Evolutionary conservation across 83 land plant species (phyloP).

Genomic region (Picea abies): DNA sequence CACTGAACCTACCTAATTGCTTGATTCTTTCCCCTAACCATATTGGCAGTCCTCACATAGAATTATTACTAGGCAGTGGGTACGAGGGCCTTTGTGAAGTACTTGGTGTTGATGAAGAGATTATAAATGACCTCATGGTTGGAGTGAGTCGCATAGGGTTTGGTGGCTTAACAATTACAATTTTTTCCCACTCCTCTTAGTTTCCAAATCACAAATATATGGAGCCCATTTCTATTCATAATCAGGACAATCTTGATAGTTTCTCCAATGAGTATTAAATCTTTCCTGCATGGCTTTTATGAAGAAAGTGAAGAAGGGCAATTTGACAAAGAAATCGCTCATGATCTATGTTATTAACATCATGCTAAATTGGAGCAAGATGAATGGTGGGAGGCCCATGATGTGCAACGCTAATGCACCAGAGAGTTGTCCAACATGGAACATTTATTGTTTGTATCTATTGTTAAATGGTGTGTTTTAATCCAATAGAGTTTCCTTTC

Average conservation of each 20-base stretch:
- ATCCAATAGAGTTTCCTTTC: not conserved
- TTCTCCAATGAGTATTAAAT: constrained; percentile 80
- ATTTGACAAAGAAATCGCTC: constrained; percentile 93
- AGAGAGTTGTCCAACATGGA: constrained; percentile 99
- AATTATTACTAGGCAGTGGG: constrained; percentile 87
- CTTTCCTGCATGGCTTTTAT: constrained; percentile 80
- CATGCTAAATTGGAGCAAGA: constrained; percentile 87
- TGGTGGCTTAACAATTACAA: constrained; percentile 61
- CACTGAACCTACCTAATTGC: constrained; percentile 97
- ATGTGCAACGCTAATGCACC: constrained; percentile 96
- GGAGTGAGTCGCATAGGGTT: constrained; percentile 98
- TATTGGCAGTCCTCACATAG: constrained; percentile 62
- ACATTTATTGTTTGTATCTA: constrained; percentile 91
- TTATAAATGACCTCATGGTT: constrained; percentile 79
- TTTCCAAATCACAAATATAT: constrained; percentile 92
- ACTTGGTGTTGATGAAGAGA: constrained; percentile 85
- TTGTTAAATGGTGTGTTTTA: constrained; percentile 72
- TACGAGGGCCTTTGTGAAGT: constrained; percentile 68
- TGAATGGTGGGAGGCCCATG: constrained; percentile 86
- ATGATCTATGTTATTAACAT: constrained; percentile 94
- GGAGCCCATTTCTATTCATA: constrained; percentile 98
- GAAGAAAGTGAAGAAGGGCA: constrained; percentile 94
- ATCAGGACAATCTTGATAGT: constrained; percentile 85
- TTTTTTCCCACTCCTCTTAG: constrained; percentile 84
- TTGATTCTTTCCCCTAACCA: constrained; percentile 82